Base-by-base conservation (phyloP, 768 basidiomycete species). In the Tylopilus plumbeoviolaceoides region DNA sequence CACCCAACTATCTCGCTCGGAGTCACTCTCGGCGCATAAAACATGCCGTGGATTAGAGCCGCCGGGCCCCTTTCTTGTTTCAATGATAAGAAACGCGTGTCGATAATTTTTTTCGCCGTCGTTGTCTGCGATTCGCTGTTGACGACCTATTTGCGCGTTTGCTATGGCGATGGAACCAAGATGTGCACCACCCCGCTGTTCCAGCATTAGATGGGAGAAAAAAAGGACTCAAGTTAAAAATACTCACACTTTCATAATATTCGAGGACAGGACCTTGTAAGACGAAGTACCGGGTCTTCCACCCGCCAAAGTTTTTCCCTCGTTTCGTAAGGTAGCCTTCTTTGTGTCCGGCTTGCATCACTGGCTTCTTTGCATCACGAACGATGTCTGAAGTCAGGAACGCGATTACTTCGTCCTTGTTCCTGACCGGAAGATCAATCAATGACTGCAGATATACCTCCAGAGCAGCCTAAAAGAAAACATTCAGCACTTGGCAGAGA, bases 71-170 rank as follows among this genome's bases (percentile, higher is more conserved):
- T 82, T 87, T 70, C 83, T 89, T 18, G 83, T 83, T 69, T 97
- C 95, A 55, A 98, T 92, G 62, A 99, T 91, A 56, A 99, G 83
- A 73, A 99, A 98, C 1, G 97, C 97, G 66, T 99, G 97, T 21
- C 94, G 83, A 60, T 97, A 97, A 59, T 95, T 90, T 64, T 91
- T 91, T 61, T 97, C 93, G 48, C 94, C 92, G 55, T 89, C 87
- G 1, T 78, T 72, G 55, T 60, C 68, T 51, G 78, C 68, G 39
- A 77, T 78, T 58, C 81, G 80, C 65, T 97, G 91, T 63, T 98
- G 97, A 28, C 95, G 85, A 10, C 95, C 97, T 54, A 99, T 98
- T 64, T 97, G 92, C 25, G 97, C 95, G 40, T 87, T 87, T n/a
- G 89, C 86, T 51, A 99, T 84, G 44, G 73, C 68, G 59, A 99